Evolutionary conservation across 345 rosid species (phyloP), one percentile per base, ranked within the genome.

Genomic region (Triadica sebifera): DNA sequence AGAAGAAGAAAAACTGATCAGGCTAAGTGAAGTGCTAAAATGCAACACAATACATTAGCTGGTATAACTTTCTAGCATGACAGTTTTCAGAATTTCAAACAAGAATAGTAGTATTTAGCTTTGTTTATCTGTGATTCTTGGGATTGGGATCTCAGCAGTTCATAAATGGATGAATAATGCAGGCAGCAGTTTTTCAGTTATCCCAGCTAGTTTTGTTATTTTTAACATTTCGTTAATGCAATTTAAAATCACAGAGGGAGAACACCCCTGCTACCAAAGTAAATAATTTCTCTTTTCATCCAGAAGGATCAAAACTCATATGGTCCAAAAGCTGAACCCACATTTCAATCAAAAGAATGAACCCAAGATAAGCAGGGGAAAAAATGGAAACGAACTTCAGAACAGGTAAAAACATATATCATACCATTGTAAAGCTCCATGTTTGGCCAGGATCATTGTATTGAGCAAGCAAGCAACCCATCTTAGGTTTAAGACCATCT

Each of bases 401-500:
- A 65, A 8, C 41, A 0, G 39, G n/a, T 52, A 52, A 62, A 25
- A 38, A 62, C 52, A 3, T 29, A 72, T 45, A 52, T 17, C 77
- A 62, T 88, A 94, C 97, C 97, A 90, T 80, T 62, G 78, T 86
- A 75, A 88, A 87, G 84, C 53, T 86, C 95, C 89, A 75, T 53
- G 95, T 94, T 78, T 87, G 75, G 77, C 95, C 92, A 1, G 94
- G 97, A 84, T 92, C 98, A 77, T 94, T 92, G 84, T 94, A 92
- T 66, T 94, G 91, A 52, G 98, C 97, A 58, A 91, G 89, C 85
- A 90, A 76, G 76, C 95, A 89, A 71, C 97, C 96, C n/a, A 3
- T 79, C 76, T 73, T 84, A 43, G 93, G 87, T 81, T 70, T 87
- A 72, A 90, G 91, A 71, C 92, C 93, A 80, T 91, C 93, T 67